Percentiles rank a stretch among this genome's conserved stretches.
These are phyloP conservation scores for Erigeron philadelphicus DNA, from an alignment of 140 eudicot species.

Conservation along the genomic window DNA sequence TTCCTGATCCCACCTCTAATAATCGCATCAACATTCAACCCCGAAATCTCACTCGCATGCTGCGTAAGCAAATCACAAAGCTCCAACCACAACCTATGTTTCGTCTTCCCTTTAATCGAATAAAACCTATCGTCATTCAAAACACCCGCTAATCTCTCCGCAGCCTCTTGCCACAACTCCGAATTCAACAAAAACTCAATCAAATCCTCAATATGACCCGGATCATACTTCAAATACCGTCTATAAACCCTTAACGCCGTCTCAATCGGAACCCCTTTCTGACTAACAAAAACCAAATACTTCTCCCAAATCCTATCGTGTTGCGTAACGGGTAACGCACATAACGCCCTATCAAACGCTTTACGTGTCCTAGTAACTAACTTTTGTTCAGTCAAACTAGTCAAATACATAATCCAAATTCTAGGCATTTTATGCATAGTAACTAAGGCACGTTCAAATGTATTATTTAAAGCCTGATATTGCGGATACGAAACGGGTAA, in stretches of 20 bases:
- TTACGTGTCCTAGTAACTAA: slow-evolving; percentile 62
- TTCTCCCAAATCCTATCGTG: slow-evolving; percentile 86
- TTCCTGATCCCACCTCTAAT: slow-evolving; percentile 95
- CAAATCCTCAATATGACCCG: slow-evolving; percentile 79
- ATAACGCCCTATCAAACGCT: slow-evolving; percentile 77
- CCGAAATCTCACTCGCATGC: slow-evolving; percentile 66
- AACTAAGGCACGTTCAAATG: slow-evolving; percentile 87
- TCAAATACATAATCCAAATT: slow-evolving; percentile 85
- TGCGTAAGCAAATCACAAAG: slow-evolving; percentile 84
- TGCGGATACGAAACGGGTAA: slow-evolving; percentile 58
- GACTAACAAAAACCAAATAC: slow-evolving; percentile 74
- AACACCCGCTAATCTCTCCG: slow-evolving; percentile 91
- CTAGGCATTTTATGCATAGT: slow-evolving; percentile 98
- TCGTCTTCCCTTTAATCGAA: slow-evolving; percentile 88
- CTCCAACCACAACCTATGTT: slow-evolving; percentile 88
- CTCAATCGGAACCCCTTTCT: slow-evolving; percentile 80
- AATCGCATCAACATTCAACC: slow-evolving; percentile 93
- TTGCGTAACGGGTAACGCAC: slow-evolving; percentile 93
- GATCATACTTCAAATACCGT: slow-evolving; percentile 89
- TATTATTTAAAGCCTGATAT: slow-evolving; percentile 64
- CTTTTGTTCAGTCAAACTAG: slow-evolving; percentile 64
- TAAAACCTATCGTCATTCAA: slow-evolving; percentile 81
- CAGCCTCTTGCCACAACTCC: slow-evolving; percentile 89
- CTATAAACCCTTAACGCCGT: slow-evolving; percentile 89
- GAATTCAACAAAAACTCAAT: slow-evolving; percentile 72